Percentiles rank a stretch among this genome's conserved stretches.
Evolutionary conservation across 2,329 filamentous ascomycete species (phyloP).

Genomic region (Pyricularia sp.): DNA sequence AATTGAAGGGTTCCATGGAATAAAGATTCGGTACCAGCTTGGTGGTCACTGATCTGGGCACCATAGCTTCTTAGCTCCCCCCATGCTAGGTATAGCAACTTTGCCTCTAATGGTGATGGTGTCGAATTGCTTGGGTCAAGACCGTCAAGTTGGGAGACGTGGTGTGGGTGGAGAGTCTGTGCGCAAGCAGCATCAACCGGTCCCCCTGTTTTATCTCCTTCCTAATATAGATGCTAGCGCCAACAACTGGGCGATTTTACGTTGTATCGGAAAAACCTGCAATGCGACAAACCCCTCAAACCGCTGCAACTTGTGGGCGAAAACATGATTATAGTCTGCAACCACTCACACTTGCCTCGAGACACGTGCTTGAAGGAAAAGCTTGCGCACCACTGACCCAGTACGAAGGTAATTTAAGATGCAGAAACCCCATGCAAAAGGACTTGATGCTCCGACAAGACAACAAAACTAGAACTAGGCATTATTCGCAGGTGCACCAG

Average conservation of each 20-base stretch:
- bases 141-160: neutral
- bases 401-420: too few relatives aligned
- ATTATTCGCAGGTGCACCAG: neutral
- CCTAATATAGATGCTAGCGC: neutral
- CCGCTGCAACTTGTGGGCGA: neutral
- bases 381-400: neutral
- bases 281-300: neutral
- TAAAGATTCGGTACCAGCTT: neutral
- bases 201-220: neutral
- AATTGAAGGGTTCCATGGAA: neutral
- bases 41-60: neutral
- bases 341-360: neutral
- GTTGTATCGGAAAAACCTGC: neutral
- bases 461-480: too few relatives aligned
- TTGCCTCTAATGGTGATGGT: neutral
- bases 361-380: neutral
- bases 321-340: neutral
- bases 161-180: neutral
- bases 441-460: neutral
- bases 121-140: too few relatives aligned
- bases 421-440: neutral
- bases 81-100: neutral
- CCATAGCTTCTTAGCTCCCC: neutral
- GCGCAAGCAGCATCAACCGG: neutral
- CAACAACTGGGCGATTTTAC: neutral